These are phyloP conservation scores for Hypoxylon sp. DNA, from an alignment of 2,329 filamentous ascomycete species.

Conservation along the genomic window DNA sequence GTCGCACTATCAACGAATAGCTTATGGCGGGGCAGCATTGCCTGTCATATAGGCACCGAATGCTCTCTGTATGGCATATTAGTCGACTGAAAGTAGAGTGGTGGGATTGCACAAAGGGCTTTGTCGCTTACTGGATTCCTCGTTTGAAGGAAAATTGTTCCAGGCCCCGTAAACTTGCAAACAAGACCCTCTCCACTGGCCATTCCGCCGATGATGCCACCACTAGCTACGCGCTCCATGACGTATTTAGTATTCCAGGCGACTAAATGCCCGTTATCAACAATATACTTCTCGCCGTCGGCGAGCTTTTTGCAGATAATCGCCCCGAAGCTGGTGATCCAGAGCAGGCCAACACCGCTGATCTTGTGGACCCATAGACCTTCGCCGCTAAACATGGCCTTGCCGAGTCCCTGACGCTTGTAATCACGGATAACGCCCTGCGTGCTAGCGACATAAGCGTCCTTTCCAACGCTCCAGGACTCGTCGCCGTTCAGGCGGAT, in stretches of 20 bases:
- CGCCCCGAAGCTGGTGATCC: slow-evolving; percentile 93
- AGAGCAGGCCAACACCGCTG: slow-evolving; percentile 83
- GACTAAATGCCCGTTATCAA: slow-evolving; percentile 93
- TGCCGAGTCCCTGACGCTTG: slow-evolving; percentile 86
- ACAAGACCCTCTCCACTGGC: slow-evolving; percentile 89
- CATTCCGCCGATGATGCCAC: slow-evolving; percentile 91
- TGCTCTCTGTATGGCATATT: slow-evolving; percentile 59
- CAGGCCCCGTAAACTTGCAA: slow-evolving; percentile 93
- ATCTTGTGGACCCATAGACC: slow-evolving; percentile 93
- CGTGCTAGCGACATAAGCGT: slow-evolving; percentile 88
- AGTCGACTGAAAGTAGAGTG: too few species aligned
- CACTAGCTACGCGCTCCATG: slow-evolving; percentile 89
- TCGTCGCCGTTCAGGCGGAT: slow-evolving; percentile 80
- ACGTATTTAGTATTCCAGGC: slow-evolving; percentile 98
- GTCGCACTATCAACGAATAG: neutral
- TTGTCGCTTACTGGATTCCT: slow-evolving; percentile 84
- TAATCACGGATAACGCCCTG: slow-evolving; percentile 91
- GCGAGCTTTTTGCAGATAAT: slow-evolving; percentile 90
- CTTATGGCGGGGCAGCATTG: slow-evolving; percentile 57
- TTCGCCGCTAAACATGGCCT: slow-evolving; percentile 95
- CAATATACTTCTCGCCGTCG: slow-evolving; percentile 87
- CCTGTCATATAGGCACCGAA: slow-evolving; percentile 69
- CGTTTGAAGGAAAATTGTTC: slow-evolving; percentile 93
- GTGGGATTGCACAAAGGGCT: too few species aligned
- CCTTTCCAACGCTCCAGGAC: slow-evolving; percentile 87